Base-by-base conservation (phyloP, 441 rosid species). In the Pelargonium cotyledonis region DNA sequence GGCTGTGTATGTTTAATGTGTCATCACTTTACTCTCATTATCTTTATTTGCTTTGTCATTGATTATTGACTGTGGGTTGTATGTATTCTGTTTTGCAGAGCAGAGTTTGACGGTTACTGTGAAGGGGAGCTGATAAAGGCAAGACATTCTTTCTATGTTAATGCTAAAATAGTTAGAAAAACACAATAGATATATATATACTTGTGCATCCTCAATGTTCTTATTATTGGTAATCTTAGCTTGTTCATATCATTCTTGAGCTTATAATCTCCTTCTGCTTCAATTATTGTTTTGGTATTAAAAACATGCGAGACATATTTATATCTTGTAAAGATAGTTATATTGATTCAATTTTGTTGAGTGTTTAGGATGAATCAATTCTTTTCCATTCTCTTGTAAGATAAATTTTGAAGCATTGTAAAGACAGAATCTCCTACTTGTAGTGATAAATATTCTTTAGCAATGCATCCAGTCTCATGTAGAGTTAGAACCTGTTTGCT, bases 91-190 rank as follows among this genome's bases (percentile, higher is more conserved):
- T 35, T 15, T 18, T 55, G 23, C 61, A 55, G 98, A 70, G 89
- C 96, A n/a, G 97, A 94, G 71, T 89, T 89, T 78, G 98, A 94
- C 85, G 97, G 98, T 72, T 91, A 89, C 70, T 91, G 97, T 74
- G 90, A 88, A 85, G 98, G 87, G 64, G 98, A 89, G 79, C 87
- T 91, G 49, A 89, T 94, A 61, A 94, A 89, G 96, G 98, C 87
- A 76, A 71, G 71, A 67, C 67, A 14, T 35, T 31, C 16, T 49
- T 21, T 15, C 68, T 65, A 31, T 41, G 29, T 18, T 15, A 15
- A 55, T 18, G 21, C 61, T 55, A 7, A 26, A 16, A 7, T 55
- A 6, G 61, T 55, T 55, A 55, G 19, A 55, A 55, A 55, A 55
- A 16, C 60, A 8, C 18, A 11, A 15, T 29, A 29, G 2, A 29